These are phyloP conservation scores for Stagonosporopsis cucurbitacearum DNA, from an alignment of 2,329 filamentous ascomycete species.

Conservation along the genomic window DNA sequence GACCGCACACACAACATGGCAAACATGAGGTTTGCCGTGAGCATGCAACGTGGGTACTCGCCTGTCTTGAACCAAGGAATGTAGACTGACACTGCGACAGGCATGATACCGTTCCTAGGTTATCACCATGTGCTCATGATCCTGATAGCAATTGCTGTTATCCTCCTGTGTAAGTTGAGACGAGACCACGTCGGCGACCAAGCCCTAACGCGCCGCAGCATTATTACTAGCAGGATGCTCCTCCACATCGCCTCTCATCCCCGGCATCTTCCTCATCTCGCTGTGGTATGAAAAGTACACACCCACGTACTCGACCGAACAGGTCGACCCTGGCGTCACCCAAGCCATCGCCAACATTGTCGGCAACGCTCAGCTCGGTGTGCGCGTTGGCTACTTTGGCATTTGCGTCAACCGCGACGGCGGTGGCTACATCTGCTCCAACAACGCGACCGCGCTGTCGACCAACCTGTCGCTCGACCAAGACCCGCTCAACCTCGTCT, in stretches of 20 bases:
- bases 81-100: slow-evolving; percentile 45
- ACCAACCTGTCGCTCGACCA: slow-evolving; percentile 89
- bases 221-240: slow-evolving; percentile 94
- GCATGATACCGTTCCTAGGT: slow-evolving; percentile 67
- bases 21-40: slow-evolving; percentile 58
- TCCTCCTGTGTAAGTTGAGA: slow-evolving; percentile 80
- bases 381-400: slow-evolving; percentile 95
- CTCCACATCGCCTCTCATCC: slow-evolving; percentile 92
- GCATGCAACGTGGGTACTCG: slow-evolving; percentile 55
- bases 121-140: slow-evolving; percentile 96
- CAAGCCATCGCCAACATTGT: slow-evolving; percentile 90
- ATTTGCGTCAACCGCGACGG: slow-evolving; percentile 94
- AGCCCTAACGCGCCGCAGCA: slow-evolving; percentile 61
- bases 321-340: slow-evolving; percentile 88
- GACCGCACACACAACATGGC: slow-evolving; percentile 53
- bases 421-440: slow-evolving; percentile 91
- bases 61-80: slow-evolving; percentile 15
- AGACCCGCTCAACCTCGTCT: slow-evolving; percentile 95
- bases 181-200: slow-evolving; percentile 18
- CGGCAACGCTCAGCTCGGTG: slow-evolving; percentile 80
- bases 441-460: slow-evolving; percentile 93
- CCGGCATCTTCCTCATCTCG: slow-evolving; percentile 96
- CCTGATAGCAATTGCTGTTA: slow-evolving; percentile 89
- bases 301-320: slow-evolving; percentile 80
- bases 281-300: slow-evolving; percentile 92